These are phyloP conservation scores for Venturia effusa DNA, from an alignment of 2,329 filamentous ascomycete genomes.

Conservation along the genomic window DNA sequence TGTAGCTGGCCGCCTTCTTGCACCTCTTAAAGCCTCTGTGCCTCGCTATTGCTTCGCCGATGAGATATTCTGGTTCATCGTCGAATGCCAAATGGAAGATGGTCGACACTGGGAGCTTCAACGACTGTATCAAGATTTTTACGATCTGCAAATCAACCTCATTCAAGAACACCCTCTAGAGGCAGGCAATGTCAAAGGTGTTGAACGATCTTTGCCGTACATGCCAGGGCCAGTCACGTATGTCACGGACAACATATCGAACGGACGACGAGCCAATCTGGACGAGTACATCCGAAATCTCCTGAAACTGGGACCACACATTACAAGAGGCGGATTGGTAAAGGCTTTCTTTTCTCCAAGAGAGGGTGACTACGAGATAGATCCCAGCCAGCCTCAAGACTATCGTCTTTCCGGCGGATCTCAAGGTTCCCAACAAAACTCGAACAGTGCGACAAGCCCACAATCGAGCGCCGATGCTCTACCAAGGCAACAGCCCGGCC, in stretches of 20 bases:
- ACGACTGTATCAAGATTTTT: constrained; percentile 96
- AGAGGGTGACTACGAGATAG: constrained; percentile 87
- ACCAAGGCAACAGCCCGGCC: constrained; percentile 5
- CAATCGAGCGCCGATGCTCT: constrained; percentile 1
- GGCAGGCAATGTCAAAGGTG: constrained; percentile 69
- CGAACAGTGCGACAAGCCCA: constrained; percentile 17
- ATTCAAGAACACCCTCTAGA: constrained; percentile 86
- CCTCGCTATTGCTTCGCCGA: constrained; percentile 92
- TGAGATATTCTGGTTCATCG: constrained; percentile 98
- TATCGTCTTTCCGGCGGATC: constrained; percentile 59
- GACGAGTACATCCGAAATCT: constrained; percentile 95
- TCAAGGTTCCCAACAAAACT: constrained; percentile 26
- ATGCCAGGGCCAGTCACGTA: constrained; percentile 98
- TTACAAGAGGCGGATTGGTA: constrained; percentile 73
- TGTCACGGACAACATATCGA: constrained; percentile 94
- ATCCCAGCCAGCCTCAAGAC: constrained; percentile 49
- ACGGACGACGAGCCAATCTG: constrained; percentile 81
- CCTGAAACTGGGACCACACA: constrained; percentile 70
- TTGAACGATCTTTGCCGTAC: constrained; percentile 76
- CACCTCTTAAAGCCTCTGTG: constrained; percentile 74
- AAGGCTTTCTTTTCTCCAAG: constrained; percentile 84
- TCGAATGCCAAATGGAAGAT: constrained; percentile 83
- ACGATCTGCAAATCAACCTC: constrained; percentile 94
- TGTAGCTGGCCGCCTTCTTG: constrained; percentile 41
- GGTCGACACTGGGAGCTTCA: constrained; percentile 87